phyloP scores from a whole-genome alignment of 306 rosid species.

The Trichosanthes cucumerina region DNA sequence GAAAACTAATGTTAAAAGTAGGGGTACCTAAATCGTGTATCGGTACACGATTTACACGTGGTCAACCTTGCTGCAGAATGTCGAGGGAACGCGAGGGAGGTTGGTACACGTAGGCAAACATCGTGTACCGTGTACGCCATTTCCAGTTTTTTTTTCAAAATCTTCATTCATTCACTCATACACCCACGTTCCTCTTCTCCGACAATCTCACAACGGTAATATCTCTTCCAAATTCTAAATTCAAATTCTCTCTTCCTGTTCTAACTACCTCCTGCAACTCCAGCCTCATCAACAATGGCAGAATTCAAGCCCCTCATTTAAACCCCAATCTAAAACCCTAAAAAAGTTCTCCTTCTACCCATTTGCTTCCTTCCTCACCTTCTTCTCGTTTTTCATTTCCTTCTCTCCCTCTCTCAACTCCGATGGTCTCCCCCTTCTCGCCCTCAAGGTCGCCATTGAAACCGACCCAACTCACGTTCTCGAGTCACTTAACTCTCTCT shows the following conservation, averaged over 20 bases:
- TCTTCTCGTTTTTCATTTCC: not conserved
- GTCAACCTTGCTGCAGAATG: no score
- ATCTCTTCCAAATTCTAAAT: not conserved
- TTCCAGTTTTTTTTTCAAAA: no score
- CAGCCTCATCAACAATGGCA: not conserved
- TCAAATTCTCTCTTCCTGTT: not conserved
- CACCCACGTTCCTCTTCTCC: not conserved
- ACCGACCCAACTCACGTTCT: slow-evolving; percentile 43
- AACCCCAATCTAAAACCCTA: not conserved
- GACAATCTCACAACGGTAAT: not conserved
- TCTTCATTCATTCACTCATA: not conserved
- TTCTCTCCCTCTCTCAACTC: slow-evolving; percentile 32
- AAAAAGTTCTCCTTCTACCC: not conserved
- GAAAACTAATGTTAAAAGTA: no score
- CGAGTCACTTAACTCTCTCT: slow-evolving; percentile 47
- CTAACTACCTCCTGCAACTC: not conserved
- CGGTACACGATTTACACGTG: no score
- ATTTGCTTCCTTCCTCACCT: not conserved
- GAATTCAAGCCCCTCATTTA: not conserved
- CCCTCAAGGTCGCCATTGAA: slow-evolving; percentile 66
- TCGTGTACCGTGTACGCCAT: no score
- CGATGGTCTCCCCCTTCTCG: slow-evolving; percentile 75
- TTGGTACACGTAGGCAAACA: no score
- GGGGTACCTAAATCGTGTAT: no score
- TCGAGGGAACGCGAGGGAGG: no score